Evolutionary conservation across 495 filamentous ascomycete genomes (phyloP).

Genomic region (Niebla homalea): DNA sequence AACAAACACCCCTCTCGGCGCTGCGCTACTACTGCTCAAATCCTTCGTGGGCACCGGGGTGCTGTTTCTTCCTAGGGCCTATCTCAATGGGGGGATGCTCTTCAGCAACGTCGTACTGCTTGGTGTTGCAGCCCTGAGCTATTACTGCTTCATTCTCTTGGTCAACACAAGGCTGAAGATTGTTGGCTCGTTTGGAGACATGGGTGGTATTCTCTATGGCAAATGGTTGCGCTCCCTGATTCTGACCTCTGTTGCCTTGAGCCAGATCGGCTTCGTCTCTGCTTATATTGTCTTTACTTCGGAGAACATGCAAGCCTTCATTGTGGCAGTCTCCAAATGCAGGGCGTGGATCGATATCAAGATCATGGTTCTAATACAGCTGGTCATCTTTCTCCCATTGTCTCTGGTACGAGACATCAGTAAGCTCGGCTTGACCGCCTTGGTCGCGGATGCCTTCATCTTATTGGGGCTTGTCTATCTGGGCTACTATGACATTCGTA

Average conservation of each 20-base stretch:
- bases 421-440: slow-evolving; percentile 79
- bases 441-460: slow-evolving; percentile 90
- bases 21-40: slow-evolving; percentile 75
- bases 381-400: slow-evolving; percentile 84
- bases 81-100: slow-evolving; percentile 91
- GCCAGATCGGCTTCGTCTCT: slow-evolving; percentile 87
- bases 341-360: slow-evolving; percentile 68
- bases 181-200: slow-evolving; percentile 87
- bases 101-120: slow-evolving; percentile 88
- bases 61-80: slow-evolving; percentile 85
- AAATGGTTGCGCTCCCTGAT: slow-evolving; percentile 80
- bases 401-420: slow-evolving; percentile 90
- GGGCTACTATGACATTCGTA: slow-evolving; percentile 87
- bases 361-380: slow-evolving; percentile 80
- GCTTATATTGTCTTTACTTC: slow-evolving; percentile 98
- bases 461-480: slow-evolving; percentile 82
- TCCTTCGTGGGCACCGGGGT: slow-evolving; percentile 97
- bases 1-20: slow-evolving; percentile 56
- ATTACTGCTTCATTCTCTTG: slow-evolving; percentile 91
- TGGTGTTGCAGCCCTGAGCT: slow-evolving; percentile 69
- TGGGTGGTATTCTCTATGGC: slow-evolving; percentile 84
- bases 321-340: slow-evolving; percentile 72
- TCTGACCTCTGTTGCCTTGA: slow-evolving; percentile 78
- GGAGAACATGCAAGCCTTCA: slow-evolving; percentile 89
- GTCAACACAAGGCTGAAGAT: slow-evolving; percentile 75